Evolutionary conservation across 2,329 filamentous ascomycete genomes (phyloP).

Genomic region (Mycosphaerella arachidis): DNA sequence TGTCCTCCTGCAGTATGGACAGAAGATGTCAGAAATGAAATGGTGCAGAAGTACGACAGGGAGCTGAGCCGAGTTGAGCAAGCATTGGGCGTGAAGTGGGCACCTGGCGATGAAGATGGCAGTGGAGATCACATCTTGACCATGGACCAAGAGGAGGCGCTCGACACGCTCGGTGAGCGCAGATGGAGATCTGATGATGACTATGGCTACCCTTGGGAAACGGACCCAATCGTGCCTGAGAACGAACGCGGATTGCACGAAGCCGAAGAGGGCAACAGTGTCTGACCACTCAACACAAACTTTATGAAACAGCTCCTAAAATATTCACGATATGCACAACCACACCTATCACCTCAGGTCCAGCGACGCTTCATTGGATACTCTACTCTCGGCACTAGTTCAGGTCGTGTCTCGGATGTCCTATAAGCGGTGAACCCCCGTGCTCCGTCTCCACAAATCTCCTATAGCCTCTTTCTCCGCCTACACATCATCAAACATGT

Average conservation of each 20-base stretch:
- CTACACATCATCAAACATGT: background rate
- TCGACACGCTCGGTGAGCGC: slow-evolving; percentile 26
- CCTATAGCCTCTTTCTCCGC: background rate
- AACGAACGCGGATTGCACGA: slow-evolving; percentile 23
- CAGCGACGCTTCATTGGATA: background rate
- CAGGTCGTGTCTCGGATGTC: background rate
- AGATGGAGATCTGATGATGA: slow-evolving; percentile 26
- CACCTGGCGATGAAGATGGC: slow-evolving; percentile 10
- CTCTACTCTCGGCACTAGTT: background rate
- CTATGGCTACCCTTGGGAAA: slow-evolving; percentile 29
- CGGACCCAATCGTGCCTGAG: slow-evolving; percentile 11
- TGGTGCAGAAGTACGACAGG: slow-evolving; percentile 28
- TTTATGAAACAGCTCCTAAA: background rate
- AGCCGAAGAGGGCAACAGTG: slow-evolving; percentile 15
- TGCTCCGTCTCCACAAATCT: background rate
- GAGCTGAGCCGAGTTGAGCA: slow-evolving; percentile 31
- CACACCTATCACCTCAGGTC: background rate
- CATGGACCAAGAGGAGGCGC: slow-evolving; percentile 26
- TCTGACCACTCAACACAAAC: background rate
- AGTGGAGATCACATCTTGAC: slow-evolving; percentile 26
- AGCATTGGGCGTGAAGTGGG: slow-evolving; percentile 31
- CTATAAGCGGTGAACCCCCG: background rate
- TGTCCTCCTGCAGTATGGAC: slow-evolving; percentile 20
- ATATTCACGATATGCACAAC: background rate
- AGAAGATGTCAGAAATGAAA: slow-evolving; percentile 23